These are phyloP conservation scores for Hymenoscyphus scutula DNA, from an alignment of 2,329 filamentous ascomycete genomes.

Conservation along the genomic window DNA sequence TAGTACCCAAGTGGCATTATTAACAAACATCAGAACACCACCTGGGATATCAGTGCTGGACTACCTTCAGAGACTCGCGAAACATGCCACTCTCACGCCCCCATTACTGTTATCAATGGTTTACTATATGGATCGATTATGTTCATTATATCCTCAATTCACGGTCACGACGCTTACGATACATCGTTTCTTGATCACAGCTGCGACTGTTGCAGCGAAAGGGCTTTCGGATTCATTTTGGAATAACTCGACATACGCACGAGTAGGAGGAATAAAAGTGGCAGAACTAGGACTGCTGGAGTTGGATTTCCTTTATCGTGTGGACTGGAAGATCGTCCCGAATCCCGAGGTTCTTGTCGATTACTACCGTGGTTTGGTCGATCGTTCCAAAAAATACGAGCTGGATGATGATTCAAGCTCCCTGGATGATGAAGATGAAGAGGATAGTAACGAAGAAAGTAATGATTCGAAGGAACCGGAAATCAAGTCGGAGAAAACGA, in stretches of 20 bases:
- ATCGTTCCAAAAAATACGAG: conserved; percentile 55
- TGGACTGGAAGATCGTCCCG: conserved; percentile 96
- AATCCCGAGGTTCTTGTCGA: conserved; percentile 90
- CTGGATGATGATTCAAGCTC: conserved; percentile 43
- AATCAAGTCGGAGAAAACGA: conserved; percentile 34
- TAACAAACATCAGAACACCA: conserved; percentile 46
- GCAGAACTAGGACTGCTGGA: conserved; percentile 88
- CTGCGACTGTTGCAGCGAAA: conserved; percentile 92
- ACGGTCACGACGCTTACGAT: conserved; percentile 96
- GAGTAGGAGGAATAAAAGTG: conserved; percentile 88
- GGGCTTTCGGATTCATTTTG: conserved; percentile 95
- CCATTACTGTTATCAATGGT: conserved; percentile 98
- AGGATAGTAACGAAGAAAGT: conserved; percentile 34
- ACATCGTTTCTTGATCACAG: conserved; percentile 94
- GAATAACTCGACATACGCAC: conserved; percentile 95
- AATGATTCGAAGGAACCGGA: conserved; percentile 36
- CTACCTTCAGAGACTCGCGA: conserved; percentile 88
- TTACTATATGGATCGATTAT: conserved; percentile 95
- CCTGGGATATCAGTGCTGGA: conserved; percentile 93
- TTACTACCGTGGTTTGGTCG: conserved; percentile 87
- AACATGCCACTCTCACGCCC: conserved; percentile 88
- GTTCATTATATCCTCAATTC: conserved; percentile 87
- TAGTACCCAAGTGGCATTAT: neutral
- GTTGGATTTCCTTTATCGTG: conserved; percentile 85
- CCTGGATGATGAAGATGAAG: conserved; percentile 18